Evolutionary conservation across 2,329 filamentous ascomycete species (phyloP).

Genomic region (Pestalotiopsis sp.): DNA sequence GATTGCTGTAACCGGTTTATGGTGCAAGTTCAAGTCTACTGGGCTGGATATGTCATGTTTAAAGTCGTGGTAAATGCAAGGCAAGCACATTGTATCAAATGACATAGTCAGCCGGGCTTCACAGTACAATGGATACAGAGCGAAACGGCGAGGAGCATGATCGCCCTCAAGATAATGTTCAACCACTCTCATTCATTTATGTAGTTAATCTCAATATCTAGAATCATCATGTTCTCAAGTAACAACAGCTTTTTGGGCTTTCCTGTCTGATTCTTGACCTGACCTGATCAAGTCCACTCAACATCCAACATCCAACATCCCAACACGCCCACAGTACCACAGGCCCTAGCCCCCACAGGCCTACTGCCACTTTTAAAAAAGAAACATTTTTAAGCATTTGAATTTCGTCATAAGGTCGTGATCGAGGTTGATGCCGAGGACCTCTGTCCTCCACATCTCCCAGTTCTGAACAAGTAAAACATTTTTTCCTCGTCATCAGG

Average conservation of each 20-base stretch:
- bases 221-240: constrained; percentile 35
- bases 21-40: no score
- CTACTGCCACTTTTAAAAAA: constrained; percentile 41
- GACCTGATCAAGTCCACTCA: constrained; percentile 31
- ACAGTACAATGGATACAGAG: no score
- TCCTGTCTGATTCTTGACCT: constrained; percentile 40
- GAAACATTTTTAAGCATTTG: constrained; percentile 22
- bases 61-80: no score
- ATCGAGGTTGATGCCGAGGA: constrained; percentile 31
- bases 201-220: constrained; percentile 30
- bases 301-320: constrained; percentile 39
- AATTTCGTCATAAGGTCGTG: constrained; percentile 37
- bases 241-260: constrained; percentile 38
- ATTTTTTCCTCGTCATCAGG: constrained; percentile 32
- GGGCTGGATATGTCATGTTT: no score
- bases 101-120: no score
- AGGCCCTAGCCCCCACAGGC: constrained; percentile 27
- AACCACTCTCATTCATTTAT: constrained; percentile 22
- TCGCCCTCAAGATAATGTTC: neutral
- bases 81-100: no score
- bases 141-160: no score
- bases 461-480: constrained; percentile 9
- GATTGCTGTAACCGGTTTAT: no score
- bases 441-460: constrained; percentile 19
- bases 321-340: constrained; percentile 30